A percentile compares a stretch with the other conserved stretches of the same genome.
Evolutionary conservation across 2,329 filamentous ascomycete species (phyloP).

Genomic region (Neonectria coccinea): DNA sequence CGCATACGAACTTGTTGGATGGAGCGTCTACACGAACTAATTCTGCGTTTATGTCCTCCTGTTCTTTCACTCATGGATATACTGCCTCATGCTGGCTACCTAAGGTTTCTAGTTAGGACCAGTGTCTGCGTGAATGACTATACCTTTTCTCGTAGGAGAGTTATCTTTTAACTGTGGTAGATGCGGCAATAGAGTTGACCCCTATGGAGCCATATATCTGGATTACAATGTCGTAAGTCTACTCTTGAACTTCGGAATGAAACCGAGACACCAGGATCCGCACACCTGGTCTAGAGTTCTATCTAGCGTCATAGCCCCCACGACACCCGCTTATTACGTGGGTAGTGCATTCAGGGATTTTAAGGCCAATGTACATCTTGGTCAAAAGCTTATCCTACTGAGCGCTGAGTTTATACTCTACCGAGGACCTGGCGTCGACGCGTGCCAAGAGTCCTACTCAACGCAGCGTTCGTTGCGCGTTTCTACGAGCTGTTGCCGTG

Average conservation of each 20-base stretch:
- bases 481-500: background rate
- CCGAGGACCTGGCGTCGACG: background rate
- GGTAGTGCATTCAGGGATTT: background rate
- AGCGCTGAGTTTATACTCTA: background rate
- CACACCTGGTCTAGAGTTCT: background rate
- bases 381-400: too few species aligned
- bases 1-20: background rate
- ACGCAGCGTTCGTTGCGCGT: background rate
- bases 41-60: background rate
- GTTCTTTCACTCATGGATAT: background rate
- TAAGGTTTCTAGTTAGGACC: background rate
- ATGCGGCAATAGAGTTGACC: background rate
- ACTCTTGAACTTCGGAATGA: background rate
- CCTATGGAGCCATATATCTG: background rate
- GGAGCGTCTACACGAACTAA: background rate
- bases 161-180: background rate
- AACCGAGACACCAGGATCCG: background rate
- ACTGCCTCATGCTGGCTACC: background rate
- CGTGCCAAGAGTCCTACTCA: background rate
- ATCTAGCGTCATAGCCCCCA: background rate
- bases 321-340: background rate
- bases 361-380: background rate
- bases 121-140: background rate
- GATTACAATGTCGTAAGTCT: too few species aligned
- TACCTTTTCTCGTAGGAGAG: background rate